Evolutionary conservation across 1,284 basidiomycete species (phyloP).

Genomic region (Vanrija sp.): DNA sequence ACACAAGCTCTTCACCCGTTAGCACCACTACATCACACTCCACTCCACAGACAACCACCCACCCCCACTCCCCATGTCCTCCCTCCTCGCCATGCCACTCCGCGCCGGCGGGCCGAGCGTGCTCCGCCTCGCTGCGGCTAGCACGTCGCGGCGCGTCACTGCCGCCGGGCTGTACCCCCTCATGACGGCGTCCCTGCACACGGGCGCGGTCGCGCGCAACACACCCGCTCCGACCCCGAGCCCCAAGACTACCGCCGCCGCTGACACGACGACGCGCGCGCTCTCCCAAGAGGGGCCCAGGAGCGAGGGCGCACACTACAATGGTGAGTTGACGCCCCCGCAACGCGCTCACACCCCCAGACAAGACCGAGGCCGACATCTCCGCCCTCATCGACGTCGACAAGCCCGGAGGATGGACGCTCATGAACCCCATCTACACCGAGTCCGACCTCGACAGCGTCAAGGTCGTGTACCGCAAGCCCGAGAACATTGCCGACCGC

Average conservation of each 20-base stretch:
- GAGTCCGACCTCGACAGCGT: constrained; percentile 45
- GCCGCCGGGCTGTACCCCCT: not conserved
- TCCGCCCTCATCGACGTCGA: constrained; percentile 6
- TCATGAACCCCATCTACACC: constrained; percentile 49
- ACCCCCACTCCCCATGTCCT: too few species aligned
- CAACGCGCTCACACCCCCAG: constrained; percentile 2
- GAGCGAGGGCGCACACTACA: constrained; percentile 37
- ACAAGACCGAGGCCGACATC: not conserved
- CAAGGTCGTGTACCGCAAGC: constrained; percentile 66
- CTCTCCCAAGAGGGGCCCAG: not conserved
- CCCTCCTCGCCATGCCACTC: too few species aligned
- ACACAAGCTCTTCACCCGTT: too few species aligned
- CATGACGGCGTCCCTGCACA: too few species aligned
- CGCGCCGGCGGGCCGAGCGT: too few species aligned
- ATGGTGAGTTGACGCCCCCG: constrained; percentile 24
- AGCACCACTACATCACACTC: too few species aligned
- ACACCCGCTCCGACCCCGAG: too few species aligned
- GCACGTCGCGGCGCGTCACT: not conserved
- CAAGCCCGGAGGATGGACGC: constrained; percentile 38
- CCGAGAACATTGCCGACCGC: constrained; percentile 67
- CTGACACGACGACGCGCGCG: not conserved
- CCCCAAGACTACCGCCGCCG: not conserved
- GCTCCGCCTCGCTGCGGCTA: too few species aligned
- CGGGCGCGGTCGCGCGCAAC: too few species aligned
- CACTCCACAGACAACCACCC: too few species aligned